Evolutionary conservation across 2,329 filamentous ascomycete species (phyloP).

Genomic region (Aureobasidium sp.): DNA sequence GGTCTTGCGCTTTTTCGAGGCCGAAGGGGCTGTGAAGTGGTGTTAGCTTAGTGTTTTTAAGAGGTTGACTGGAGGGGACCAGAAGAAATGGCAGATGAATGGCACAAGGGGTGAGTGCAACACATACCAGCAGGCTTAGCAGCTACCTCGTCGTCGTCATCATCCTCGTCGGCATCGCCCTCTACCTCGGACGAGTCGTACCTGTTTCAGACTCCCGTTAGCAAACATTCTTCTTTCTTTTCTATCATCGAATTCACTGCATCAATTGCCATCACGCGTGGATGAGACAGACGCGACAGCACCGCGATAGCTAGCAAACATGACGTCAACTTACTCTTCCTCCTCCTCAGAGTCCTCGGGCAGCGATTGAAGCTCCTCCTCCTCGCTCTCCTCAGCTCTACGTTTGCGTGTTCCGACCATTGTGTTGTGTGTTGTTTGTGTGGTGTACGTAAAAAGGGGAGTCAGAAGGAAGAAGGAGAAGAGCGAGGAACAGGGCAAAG

Average conservation of each 20-base stretch:
- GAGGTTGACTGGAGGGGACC: too few species aligned
- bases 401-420: constrained; percentile 36
- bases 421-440: not conserved
- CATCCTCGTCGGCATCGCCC: constrained; percentile 13
- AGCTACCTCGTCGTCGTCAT: not conserved
- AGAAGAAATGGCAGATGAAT: not conserved
- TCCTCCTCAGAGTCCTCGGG: constrained; percentile 39
- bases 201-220: not conserved
- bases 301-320: not conserved
- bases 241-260: not conserved
- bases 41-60: not conserved
- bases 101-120: too few species aligned
- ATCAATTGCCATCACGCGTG: not conserved
- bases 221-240: not conserved
- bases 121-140: not conserved
- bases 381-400: constrained; percentile 36
- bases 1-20: constrained; percentile 11
- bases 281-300: not conserved
- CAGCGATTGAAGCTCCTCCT: constrained; percentile 39
- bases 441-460: not conserved
- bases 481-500: not conserved
- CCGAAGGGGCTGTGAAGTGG: not conserved
- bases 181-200: constrained; percentile 19
- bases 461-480: not conserved
- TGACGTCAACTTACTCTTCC: constrained; percentile 33